Conservation (phyloP, 805 yeast species). For the Wickerhamiella azyma region DNA sequence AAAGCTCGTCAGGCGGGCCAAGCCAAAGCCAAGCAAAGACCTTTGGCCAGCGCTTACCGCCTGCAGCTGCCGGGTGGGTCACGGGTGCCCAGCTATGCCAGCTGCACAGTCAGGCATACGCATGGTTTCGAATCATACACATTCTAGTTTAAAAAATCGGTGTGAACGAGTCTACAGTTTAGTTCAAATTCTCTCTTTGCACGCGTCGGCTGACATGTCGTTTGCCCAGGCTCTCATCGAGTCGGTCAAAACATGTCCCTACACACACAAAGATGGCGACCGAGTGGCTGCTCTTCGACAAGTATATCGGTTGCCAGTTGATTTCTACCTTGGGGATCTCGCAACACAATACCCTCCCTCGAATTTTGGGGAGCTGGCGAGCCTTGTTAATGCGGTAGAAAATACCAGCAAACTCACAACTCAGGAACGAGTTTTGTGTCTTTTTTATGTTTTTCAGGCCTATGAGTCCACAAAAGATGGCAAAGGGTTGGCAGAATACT, state of each 20-base stretch:
- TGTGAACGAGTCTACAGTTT: too few species aligned
- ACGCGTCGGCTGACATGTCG: slow-evolving; percentile 3
- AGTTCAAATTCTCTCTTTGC: background rate
- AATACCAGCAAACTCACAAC: background rate
- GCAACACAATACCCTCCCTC: background rate
- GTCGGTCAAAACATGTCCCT: slow-evolving; percentile 1
- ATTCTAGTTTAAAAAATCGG: too few species aligned
- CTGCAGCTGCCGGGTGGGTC: too few species aligned
- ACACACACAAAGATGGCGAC: background rate
- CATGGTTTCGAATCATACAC: too few species aligned
- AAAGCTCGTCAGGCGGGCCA: too few species aligned
- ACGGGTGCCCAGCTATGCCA: too few species aligned
- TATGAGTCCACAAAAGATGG: background rate
- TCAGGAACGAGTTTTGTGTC: slow-evolving; percentile 1
- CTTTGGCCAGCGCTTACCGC: too few species aligned
- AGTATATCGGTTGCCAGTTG: background rate
- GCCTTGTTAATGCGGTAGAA: background rate
- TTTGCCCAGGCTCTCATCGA: slow-evolving; percentile 9
- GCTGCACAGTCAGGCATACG: too few species aligned
- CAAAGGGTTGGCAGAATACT: slow-evolving; percentile 3
- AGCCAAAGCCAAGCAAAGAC: too few species aligned
- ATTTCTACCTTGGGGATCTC: slow-evolving; percentile 1
- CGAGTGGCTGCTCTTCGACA: background rate
- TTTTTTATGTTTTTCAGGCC: background rate
- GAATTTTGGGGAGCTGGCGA: background rate